Base-by-base conservation (phyloP, 495 filamentous ascomycete genomes). In the Penicillium cosmopolitanum region DNA sequence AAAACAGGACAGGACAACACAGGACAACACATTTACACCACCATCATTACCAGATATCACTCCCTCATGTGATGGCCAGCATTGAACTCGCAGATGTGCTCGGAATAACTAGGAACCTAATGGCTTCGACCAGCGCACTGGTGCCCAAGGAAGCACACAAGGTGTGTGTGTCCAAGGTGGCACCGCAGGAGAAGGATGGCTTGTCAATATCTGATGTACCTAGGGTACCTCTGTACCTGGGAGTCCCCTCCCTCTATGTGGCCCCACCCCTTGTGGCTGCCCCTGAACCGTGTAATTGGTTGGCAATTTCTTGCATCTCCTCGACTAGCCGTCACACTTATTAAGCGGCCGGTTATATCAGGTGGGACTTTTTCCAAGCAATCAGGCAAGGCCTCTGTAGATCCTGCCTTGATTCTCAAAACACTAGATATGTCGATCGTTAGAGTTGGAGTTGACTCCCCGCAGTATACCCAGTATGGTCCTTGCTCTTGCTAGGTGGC, bases 321-420 rank as follows among this genome's bases (percentile, higher is more conserved):
- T 86, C 82, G 4, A 81, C 91, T 56, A 96, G 8, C 57, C 91
- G 82, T 66, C 85, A 73, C 57, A 96, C 64, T 74, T 96, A 96
- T 66, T 66, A 96, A 96, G 46, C 78, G 11, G 46, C 9, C 78
- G 38, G 80, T 81, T 63, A 88, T 85, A 56, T 89, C 87, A 56
- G 69, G 63, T 35, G 92, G 89, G 48, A 94, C 53, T 28, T 79
- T 81, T 23, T 84, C 79, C 66, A 96, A 94, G 9, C 15, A 82
- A 80, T 63, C 85, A 86, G 1, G 74, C 72, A 31, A 96, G 87
- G 36, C 58, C 82, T 86, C 18, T 83, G 82, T 12, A 96, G 68
- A 63, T 92, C 90, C 51, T 81, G 79, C 33, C 94, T 80, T 2
- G 87, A 89, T 64, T 89, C 91, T 71, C 95, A 90, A 65, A 95